Evolutionary conservation across 352 stramenopile species (phyloP).

Genomic region (Thraustotheca clavata): DNA sequence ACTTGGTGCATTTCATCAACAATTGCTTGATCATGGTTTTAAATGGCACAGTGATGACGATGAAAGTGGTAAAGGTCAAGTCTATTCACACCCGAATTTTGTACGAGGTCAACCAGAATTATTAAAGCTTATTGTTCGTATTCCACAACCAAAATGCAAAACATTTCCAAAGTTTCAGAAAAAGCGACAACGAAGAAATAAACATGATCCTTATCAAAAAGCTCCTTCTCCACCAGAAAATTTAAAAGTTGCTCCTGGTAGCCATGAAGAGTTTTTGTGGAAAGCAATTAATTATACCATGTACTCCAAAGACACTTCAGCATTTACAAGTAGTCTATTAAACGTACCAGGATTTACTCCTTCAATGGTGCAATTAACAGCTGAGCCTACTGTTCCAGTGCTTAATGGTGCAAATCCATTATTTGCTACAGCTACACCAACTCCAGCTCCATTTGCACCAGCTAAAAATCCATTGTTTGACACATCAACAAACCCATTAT

Average conservation of each 20-base stretch:
- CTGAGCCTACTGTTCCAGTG: background rate
- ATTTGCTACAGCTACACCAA: background rate
- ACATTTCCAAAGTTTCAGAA: conserved; percentile 19
- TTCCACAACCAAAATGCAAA: conserved; percentile 35
- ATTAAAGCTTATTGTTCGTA: conserved; percentile 49
- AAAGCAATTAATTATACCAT: conserved; percentile 1
- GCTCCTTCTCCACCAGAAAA: background rate
- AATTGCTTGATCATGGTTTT: conserved; percentile 69
- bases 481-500: conserved; percentile 6
- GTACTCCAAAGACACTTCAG: conserved; percentile 9
- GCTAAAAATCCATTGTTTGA: background rate
- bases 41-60: conserved; percentile 33
- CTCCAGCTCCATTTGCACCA: background rate
- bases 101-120: conserved; percentile 35
- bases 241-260: conserved; percentile 1
- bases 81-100: conserved; percentile 51
- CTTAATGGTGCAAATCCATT: conserved; percentile 1
- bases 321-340: background rate
- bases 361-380: conserved; percentile 14
- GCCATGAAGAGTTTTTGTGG: conserved; percentile 15
- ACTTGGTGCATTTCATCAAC: conserved; percentile 62
- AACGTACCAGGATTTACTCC: conserved; percentile 16
- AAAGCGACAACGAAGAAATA: background rate
- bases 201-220: background rate
- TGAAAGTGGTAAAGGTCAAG: conserved; percentile 45